Conservation (phyloP, 805 yeast species). For the Sugiyamaella mastotermitis region DNA sequence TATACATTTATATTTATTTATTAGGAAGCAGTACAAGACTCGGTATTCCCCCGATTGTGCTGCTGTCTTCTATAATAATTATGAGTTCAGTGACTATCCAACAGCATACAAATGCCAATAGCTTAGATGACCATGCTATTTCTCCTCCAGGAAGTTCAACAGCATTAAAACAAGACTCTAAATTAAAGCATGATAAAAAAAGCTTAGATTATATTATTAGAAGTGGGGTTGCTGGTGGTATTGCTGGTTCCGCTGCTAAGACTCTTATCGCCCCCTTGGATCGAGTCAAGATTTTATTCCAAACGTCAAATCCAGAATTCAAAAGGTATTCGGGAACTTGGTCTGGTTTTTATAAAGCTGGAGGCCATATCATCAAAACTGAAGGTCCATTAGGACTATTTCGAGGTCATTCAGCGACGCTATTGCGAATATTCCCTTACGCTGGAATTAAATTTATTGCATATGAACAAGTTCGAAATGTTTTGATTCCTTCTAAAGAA, state of each 20-base stretch:
- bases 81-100: neutral
- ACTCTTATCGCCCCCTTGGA: constrained; percentile 93
- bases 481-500: constrained; percentile 66
- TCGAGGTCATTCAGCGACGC: constrained; percentile 94
- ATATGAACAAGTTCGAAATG: constrained; percentile 82
- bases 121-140: neutral
- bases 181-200: constrained; percentile 44
- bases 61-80: neutral
- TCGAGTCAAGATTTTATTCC: constrained; percentile 89
- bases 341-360: constrained; percentile 70
- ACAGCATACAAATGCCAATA: neutral
- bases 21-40: neutral
- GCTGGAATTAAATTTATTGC: constrained; percentile 96
- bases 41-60: neutral
- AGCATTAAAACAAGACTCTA: neutral
- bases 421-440: constrained; percentile 87
- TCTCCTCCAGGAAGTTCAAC: neutral
- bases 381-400: constrained; percentile 81
- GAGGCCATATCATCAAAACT: constrained; percentile 50
- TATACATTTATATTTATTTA: neutral
- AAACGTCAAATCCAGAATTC: constrained; percentile 89
- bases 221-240: constrained; percentile 90
- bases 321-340: constrained; percentile 73
- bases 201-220: constrained; percentile 72
- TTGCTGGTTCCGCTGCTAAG: constrained; percentile 95